Conservation (phyloP, 768 basidiomycete species). For the Kwoniella pini region DNA sequence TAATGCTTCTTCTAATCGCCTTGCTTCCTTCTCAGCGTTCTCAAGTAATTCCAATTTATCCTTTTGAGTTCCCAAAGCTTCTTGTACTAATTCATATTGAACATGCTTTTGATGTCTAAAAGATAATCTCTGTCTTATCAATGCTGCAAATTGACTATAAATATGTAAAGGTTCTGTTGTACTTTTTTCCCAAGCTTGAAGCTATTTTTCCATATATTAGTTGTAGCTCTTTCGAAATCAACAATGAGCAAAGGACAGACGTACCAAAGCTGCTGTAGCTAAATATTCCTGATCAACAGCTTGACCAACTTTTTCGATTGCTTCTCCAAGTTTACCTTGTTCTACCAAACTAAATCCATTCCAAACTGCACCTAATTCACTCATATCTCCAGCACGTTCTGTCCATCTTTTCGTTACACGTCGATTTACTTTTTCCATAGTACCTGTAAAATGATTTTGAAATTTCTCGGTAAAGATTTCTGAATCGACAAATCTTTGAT, state of each 20-base stretch:
- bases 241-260: slow-evolving; percentile 35
- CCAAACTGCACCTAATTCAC: slow-evolving; percentile 84
- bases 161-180: slow-evolving; percentile 96
- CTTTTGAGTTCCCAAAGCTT: slow-evolving; percentile 76
- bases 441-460: slow-evolving; percentile 82
- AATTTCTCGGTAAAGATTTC: slow-evolving; percentile 96
- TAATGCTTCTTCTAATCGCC: slow-evolving; percentile 83
- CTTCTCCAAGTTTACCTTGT: slow-evolving; percentile 56
- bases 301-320: slow-evolving; percentile 95
- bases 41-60: slow-evolving; percentile 86
- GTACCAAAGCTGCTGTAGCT: slow-evolving; percentile 82
- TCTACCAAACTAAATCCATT: slow-evolving; percentile 94
- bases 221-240: background rate
- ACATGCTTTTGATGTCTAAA: slow-evolving; percentile 98
- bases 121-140: slow-evolving; percentile 89
- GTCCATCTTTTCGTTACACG: slow-evolving; percentile 92
- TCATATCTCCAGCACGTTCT: slow-evolving; percentile 83
- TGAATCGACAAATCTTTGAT: slow-evolving; percentile 93
- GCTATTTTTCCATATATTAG: slow-evolving; percentile 57
- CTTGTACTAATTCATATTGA: slow-evolving; percentile 96
- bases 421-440: slow-evolving; percentile 95
- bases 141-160: slow-evolving; percentile 88
- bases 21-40: slow-evolving; percentile 87
- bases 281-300: slow-evolving; percentile 92
- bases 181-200: slow-evolving; percentile 89